Percentiles rank a stretch among this genome's conserved stretches.
Conservation (phyloP, 2,329 filamentous ascomycete species). For the Thelonectria rubi region DNA sequence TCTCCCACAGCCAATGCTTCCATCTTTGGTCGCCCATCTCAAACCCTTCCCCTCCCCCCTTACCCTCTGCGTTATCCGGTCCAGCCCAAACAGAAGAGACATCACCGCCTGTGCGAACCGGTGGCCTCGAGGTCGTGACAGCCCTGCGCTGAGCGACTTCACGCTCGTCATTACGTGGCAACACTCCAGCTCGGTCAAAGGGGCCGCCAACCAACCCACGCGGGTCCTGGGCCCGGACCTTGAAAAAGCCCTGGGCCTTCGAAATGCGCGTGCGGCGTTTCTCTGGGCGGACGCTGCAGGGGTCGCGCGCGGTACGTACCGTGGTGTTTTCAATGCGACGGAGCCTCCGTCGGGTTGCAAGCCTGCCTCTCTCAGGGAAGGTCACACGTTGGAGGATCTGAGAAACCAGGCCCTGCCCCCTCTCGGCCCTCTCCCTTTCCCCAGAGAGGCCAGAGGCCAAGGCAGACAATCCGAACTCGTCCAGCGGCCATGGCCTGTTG, state of each 20-base stretch:
- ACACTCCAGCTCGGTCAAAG: slow-evolving; percentile 41
- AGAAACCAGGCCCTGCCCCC: neutral
- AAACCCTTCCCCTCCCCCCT: neutral
- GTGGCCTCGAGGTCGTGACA: slow-evolving; percentile 26
- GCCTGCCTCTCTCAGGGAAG: too few relatives aligned
- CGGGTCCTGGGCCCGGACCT: slow-evolving; percentile 31
- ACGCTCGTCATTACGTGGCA: slow-evolving; percentile 43
- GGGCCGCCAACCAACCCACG: slow-evolving; percentile 41
- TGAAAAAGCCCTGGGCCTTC: slow-evolving; percentile 24
- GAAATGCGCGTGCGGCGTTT: slow-evolving; percentile 25
- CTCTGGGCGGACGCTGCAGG: slow-evolving; percentile 5
- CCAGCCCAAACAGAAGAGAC: slow-evolving; percentile 20
- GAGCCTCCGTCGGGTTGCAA: neutral
- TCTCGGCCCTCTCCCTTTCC: neutral
- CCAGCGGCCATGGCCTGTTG: slow-evolving; percentile 14
- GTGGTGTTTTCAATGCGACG: slow-evolving; percentile 19
- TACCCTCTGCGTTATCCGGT: neutral
- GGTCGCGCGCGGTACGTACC: slow-evolving; percentile 17
- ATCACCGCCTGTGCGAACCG: slow-evolving; percentile 16
- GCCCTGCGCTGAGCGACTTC: slow-evolving; percentile 16
- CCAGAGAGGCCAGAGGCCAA: slow-evolving; percentile 15
- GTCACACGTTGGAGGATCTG: slow-evolving; percentile 14
- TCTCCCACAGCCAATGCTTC: slow-evolving; percentile 32
- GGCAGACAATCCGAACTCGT: slow-evolving; percentile 7
- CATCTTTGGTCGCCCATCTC: slow-evolving; percentile 17